Evolutionary conservation across 306 rosid species (phyloP).

Genomic region (Citrullus amarus): DNA sequence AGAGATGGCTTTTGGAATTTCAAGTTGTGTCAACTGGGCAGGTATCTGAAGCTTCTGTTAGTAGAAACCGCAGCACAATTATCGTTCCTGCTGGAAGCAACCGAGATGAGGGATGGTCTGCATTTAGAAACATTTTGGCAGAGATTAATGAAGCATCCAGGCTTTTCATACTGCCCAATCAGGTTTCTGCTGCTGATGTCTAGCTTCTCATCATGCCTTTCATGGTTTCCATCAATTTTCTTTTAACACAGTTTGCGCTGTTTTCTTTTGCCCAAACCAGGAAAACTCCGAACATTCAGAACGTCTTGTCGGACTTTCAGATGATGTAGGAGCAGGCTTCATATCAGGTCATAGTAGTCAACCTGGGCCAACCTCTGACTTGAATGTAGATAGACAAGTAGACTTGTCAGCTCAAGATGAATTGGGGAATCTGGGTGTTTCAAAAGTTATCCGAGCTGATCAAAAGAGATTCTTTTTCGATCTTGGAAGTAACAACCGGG

Average conservation of each 20-base stretch:
- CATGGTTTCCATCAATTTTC: slow-evolving; percentile 3
- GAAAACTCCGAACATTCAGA: slow-evolving; percentile 84
- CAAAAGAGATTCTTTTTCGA: slow-evolving; percentile 95
- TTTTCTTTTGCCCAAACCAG: slow-evolving; percentile 27
- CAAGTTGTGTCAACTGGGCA: slow-evolving; percentile 18
- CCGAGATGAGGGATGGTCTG: slow-evolving; percentile 97
- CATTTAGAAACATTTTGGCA: slow-evolving; percentile 90
- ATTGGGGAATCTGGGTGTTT: slow-evolving; percentile 72
- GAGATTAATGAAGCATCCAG: slow-evolving; percentile 95
- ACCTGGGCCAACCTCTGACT: slow-evolving; percentile 67
- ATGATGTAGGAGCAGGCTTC: slow-evolving; percentile 99
- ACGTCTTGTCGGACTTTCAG: slow-evolving; percentile 85
- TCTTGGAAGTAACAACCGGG: slow-evolving; percentile 95
- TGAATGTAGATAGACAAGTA: slow-evolving; percentile 72
- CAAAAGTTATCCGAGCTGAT: slow-evolving; percentile 95
- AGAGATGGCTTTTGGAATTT: background rate
- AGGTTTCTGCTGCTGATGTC: slow-evolving; percentile 41
- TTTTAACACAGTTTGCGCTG: background rate
- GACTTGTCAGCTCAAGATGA: slow-evolving; percentile 86
- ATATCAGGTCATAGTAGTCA: slow-evolving; percentile 90
- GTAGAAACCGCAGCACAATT: slow-evolving; percentile 97
- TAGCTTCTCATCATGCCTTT: background rate
- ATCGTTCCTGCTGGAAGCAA: slow-evolving; percentile 97
- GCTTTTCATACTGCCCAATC: slow-evolving; percentile 84
- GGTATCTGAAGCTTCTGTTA: slow-evolving; percentile 98